Base-by-base conservation (phyloP, 257 asterid species). In the Solanum paucissectum region DNA sequence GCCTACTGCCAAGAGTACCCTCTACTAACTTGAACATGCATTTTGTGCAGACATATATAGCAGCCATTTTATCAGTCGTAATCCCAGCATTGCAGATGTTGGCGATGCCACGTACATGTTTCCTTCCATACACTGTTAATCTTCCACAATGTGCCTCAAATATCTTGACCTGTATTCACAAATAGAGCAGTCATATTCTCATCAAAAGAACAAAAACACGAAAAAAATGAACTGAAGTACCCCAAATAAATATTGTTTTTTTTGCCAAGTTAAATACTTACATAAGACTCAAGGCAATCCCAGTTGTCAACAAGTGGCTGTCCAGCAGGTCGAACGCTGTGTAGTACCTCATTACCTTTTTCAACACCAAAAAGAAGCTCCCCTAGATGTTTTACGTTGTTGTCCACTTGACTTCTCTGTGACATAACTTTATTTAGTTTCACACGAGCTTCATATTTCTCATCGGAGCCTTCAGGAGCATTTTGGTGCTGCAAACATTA, bases 71-170 rank as follows among this genome's bases (percentile, higher is more conserved):
- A 62, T 94, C 98, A 75, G 4, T 90, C 29, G 69, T 87, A 82
- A 94, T 93, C 29, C 97, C 99, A 5, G 94, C 94, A 27, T 97
- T 97, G 91, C 99, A 97, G 60, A 97, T 94, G 89, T 97, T 96
- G 55, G 98, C 99, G 16, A 97, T 84, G 1, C 98, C 91, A 23
- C 99, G 95, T 98, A 95, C 93, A 91, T 97, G 98, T 89, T 92
- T 97, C 99, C 94, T 96, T 75, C 99, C 99, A 37, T 97, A 97
- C 49, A 93, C 93, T 29, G 98, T 93, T 44, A 97, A 86, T 1
- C 94, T 93, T 40, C 99, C 99, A 40, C 99, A 97, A 14, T 85
- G 90, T 5, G 93, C 88, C 95, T 97, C 99, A 52, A 93, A 95
- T 84, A 95, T 92, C 62, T 94, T 89, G 68, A 95, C 96, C 98